Conservation (phyloP, 306 rosid species). For the Arachis stenosperma region DNA sequence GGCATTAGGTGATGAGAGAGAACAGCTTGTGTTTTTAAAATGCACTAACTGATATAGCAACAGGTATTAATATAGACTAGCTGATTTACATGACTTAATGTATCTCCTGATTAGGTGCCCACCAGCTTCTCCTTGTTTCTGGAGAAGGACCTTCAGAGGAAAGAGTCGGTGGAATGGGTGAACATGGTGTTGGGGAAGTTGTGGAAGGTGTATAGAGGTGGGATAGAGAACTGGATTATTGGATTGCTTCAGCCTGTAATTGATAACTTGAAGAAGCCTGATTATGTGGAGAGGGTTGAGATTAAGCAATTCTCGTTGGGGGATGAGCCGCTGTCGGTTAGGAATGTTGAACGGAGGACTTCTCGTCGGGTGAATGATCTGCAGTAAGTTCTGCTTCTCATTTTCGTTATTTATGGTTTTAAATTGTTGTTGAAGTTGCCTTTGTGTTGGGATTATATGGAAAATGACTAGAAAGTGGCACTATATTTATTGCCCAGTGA, state of each 20-base stretch:
- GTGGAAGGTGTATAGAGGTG: slow-evolving; percentile 93
- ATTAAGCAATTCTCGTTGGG: slow-evolving; percentile 91
- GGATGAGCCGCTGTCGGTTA: slow-evolving; percentile 90
- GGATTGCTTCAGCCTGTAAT: slow-evolving; percentile 97
- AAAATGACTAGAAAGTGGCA: no score
- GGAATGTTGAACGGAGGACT: slow-evolving; percentile 93
- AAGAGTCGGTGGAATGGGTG: slow-evolving; percentile 99
- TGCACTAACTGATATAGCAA: neutral
- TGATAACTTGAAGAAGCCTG: slow-evolving; percentile 88
- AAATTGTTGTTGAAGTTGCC: no score
- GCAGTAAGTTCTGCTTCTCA: slow-evolving; percentile 64
- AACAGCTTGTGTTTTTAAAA: no score
- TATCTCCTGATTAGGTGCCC: slow-evolving; percentile 51
- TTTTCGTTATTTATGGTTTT: neutral
- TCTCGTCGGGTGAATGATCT: slow-evolving; percentile 93
- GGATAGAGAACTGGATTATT: slow-evolving; percentile 88
- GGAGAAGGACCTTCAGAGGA: slow-evolving; percentile 96
- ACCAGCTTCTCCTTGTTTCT: slow-evolving; percentile 86
- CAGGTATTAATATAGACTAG: neutral
- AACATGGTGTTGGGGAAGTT: slow-evolving; percentile 95
- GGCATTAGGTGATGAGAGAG: no score
- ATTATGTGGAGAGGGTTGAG: slow-evolving; percentile 93
- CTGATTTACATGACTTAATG: neutral
- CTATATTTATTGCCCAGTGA: no score
- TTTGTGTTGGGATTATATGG: neutral